Base-by-base conservation (phyloP, 306 rosid species). In the Inga leiocalycina region DNA sequence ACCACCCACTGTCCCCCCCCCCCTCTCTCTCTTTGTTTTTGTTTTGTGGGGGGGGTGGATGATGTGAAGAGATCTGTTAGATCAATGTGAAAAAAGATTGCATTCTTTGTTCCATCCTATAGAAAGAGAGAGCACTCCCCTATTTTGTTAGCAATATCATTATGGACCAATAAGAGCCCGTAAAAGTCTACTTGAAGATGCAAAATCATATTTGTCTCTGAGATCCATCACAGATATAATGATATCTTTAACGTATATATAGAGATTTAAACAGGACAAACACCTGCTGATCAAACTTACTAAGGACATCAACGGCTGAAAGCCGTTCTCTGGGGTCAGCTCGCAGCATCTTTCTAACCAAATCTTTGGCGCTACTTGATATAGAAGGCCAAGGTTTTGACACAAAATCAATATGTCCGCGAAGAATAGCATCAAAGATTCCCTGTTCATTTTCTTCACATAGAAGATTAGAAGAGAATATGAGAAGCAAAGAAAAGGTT, bases 321-420 rank as follows among this genome's bases (percentile, higher is more conserved):
- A 92, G 93, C 37, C 99, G 91, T 73, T 93, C 97, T 82, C 91
- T 93, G 46, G 92, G 89, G 83, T 90, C 94, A 46, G 91, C 89
- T 32, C 86, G 83, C 45, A 96, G 87, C 97, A 96, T 92, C 85
- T 91, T 96, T 89, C 88, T 91, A 71, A 96, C 93, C 80, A 96
- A 93, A 89, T 96, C 99, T 84, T 91, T 93, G 24, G 98, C 99
- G 80, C 94, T 89, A 65, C 86, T 88, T 24, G 99, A 96, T 87
- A 93, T 87, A 54, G 99, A 93, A 82, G 98, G 97, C 99, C 99
- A 96, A 39, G 99, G 99, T 46, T 93, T 91, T 19, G 98, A 93
- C 14, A 87, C 71, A 54, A 96, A 93, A 88, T 96, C 99, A 73
- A 93, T 86, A 85, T 91, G 92, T 35, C 98, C 98, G 48, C 90